Evolutionary conservation across 2,329 filamentous ascomycete genomes (phyloP).

Genomic region (Amauroascus verrucosus): DNA sequence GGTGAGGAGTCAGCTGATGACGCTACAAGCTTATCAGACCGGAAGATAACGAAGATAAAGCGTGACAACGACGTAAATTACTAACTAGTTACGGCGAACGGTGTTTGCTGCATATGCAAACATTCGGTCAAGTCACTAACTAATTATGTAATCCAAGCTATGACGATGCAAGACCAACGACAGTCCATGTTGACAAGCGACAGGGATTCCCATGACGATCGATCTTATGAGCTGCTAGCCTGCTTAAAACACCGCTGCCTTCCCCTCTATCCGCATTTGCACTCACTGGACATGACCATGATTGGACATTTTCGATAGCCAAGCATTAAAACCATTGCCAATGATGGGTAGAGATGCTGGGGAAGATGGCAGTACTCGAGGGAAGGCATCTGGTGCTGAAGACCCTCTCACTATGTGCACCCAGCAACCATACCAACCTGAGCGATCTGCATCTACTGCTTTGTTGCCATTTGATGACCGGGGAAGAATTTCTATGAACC

Average conservation of each 20-base stretch:
- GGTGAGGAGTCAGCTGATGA: no score
- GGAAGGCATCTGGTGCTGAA: background rate
- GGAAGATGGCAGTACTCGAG: background rate
- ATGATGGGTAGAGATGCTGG: slow-evolving; percentile 1
- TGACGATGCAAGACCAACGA: no score
- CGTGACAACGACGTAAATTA: no score
- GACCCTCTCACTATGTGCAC: background rate
- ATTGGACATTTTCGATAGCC: slow-evolving; percentile 1
- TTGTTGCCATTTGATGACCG: background rate
- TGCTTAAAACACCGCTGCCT: background rate
- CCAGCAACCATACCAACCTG: slow-evolving; percentile 7
- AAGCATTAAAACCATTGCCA: no score
- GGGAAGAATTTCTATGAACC: background rate
- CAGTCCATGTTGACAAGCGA: no score
- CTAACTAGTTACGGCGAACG: no score
- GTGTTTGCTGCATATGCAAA: background rate
- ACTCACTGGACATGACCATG: background rate
- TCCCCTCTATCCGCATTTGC: background rate
- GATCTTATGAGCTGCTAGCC: background rate
- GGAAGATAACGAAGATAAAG: no score
- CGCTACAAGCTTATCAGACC: no score
- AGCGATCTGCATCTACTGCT: background rate
- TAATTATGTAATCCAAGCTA: background rate
- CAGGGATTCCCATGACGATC: background rate
- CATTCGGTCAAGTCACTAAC: background rate